Conservation (phyloP, 2,329 filamentous ascomycete species). For the Colletotrichum simmondsii region DNA sequence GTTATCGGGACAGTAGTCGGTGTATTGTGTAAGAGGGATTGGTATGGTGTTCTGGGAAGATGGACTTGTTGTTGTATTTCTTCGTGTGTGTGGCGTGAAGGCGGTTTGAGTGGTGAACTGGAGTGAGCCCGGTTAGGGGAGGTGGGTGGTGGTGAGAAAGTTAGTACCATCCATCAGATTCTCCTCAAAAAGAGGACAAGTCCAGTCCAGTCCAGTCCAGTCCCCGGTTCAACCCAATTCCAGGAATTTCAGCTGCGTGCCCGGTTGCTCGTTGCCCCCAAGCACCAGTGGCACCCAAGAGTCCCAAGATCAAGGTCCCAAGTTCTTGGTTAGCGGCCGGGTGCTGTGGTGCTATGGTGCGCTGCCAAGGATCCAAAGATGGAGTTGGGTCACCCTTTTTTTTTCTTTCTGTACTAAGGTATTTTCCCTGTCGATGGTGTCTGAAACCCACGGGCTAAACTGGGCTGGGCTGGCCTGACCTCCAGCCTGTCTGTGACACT, state of each 20-base stretch:
- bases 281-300: background rate
- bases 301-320: constrained; percentile 8
- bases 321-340: constrained; percentile 25
- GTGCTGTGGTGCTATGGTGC: constrained; percentile 5
- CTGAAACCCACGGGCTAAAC: constrained; percentile 30
- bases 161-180: constrained; percentile 23
- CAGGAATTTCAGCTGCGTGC: constrained; percentile 8
- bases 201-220: constrained; percentile 12
- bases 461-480: constrained; percentile 17
- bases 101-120: background rate
- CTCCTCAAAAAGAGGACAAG: constrained; percentile 23
- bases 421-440: constrained; percentile 28
- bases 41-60: background rate
- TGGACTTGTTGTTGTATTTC: background rate
- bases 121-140: background rate
- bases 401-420: background rate
- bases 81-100: background rate
- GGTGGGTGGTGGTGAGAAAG: constrained; percentile 25
- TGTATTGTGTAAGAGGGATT: background rate
- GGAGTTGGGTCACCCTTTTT: constrained; percentile 20
- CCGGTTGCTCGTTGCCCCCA: background rate
- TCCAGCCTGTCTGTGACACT: constrained; percentile 14
- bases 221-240: constrained; percentile 3
- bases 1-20: background rate
- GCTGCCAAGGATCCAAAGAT: constrained; percentile 33